Base-by-base conservation (phyloP, 2,329 filamentous ascomycete species). In the Talaromyces islandicus region DNA sequence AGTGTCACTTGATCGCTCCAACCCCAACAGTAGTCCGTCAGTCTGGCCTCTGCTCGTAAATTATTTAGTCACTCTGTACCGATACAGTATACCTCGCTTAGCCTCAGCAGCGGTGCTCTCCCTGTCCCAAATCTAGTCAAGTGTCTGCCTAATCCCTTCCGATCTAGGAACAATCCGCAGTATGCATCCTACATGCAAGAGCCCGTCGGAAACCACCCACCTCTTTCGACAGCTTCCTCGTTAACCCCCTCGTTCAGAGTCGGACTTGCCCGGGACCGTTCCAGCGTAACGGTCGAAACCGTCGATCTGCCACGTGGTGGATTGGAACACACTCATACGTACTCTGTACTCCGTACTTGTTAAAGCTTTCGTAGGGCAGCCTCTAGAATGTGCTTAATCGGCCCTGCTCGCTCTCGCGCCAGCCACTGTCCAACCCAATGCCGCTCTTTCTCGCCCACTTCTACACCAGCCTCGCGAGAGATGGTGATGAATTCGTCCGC, bases 351-450 rank as follows among this genome's bases (percentile, higher is more conserved):
- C 32, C 41, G 35, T 19, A 32, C 38, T 57, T 54, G 38, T 56
- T 32, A 57, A 19, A 60, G 21, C 43, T 64, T 60, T 30, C 54
- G 64, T 58, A 73, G 61, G 58, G 68, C 68, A 64, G 73, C 66
- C 54, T 73, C 71, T 5, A 77, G 67, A 24, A 71, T 61, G 32
- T 68, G 68, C 55, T 70, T 72, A 19, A 78, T 68, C 54, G 69
- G 66, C 30, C 67, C 70, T 55, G 76, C 77, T 68, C 77, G 66
- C 64, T 80, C 78, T 48, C 64, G 64, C 19, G 67, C 65, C 53
- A 71, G 67, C 78, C 78, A 80, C 25, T 58, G 55, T 57, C 64
- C 63, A 35, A 77, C 60, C 46, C 50, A 54, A 53, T 62, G 61
- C 27, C 62, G 65, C 14, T 75, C 58, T 27, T 58, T 62, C 21